Evolutionary conservation across 768 basidiomycete species (phyloP).

Genomic region (Russula emetica): DNA sequence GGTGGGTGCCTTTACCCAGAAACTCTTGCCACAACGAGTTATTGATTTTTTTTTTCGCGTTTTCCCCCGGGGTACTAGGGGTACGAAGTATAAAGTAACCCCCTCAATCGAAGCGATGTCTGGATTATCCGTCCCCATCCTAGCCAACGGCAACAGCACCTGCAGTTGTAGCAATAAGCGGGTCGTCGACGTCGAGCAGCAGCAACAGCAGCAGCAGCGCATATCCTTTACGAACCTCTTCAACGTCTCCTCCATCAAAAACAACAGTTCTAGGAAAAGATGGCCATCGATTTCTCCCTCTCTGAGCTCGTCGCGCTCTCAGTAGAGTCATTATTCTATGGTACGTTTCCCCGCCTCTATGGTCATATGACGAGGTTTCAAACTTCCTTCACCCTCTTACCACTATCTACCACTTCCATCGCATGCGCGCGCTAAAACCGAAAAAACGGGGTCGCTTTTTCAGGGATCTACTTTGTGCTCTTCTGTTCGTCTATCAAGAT

Average conservation of each 20-base stretch:
- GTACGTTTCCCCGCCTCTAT: constrained; percentile 2
- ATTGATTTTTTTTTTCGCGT: not conserved
- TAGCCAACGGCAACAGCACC: not conserved
- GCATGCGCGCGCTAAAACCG: not conserved
- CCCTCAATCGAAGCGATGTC: not conserved
- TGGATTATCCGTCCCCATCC: not conserved
- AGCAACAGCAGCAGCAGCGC: not conserved
- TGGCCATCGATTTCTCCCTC: constrained; percentile 24
- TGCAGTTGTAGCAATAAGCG: too few species aligned
- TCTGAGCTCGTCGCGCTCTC: constrained; percentile 25
- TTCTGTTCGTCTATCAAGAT: constrained; percentile 10
- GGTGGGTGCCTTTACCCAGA: too few species aligned
- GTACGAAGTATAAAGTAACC: not conserved
- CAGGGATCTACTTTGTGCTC: constrained; percentile 22
- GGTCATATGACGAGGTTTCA: not conserved
- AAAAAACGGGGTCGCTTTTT: too few species aligned
- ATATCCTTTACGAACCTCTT: not conserved
- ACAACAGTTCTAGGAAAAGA: not conserved
- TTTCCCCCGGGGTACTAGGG: not conserved
- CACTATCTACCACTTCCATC: not conserved
- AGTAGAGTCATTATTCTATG: constrained; percentile 23
- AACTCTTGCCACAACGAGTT: too few species aligned
- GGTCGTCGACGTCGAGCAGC: too few species aligned
- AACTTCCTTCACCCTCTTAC: too few species aligned
- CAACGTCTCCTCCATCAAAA: not conserved